Percentiles rank a stretch among this genome's conserved stretches.
These are phyloP conservation scores for Lachnellula cervina DNA, from an alignment of 2,329 filamentous ascomycete species.

Conservation along the genomic window DNA sequence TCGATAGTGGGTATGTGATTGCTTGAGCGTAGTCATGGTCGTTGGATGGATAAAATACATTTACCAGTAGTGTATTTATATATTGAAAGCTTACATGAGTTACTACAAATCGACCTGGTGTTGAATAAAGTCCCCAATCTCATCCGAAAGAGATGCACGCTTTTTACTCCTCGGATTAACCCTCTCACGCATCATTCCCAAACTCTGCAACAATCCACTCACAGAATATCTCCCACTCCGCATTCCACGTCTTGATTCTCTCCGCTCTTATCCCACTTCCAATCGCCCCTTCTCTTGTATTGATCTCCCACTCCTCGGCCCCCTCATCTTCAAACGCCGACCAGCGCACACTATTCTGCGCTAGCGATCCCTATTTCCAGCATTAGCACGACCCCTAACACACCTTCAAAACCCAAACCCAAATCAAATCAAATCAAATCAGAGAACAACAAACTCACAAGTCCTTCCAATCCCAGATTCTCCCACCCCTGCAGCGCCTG, in stretches of 20 bases:
- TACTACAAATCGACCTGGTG: neutral
- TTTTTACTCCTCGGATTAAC: neutral
- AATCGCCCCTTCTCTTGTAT: constrained; percentile 65
- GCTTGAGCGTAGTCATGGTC: constrained; percentile 22
- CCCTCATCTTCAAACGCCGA: constrained; percentile 76
- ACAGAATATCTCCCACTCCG: constrained; percentile 82
- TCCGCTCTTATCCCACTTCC: constrained; percentile 65
- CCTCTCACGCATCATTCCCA: constrained; percentile 22
- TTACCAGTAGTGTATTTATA: neutral
- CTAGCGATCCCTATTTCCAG: constrained; percentile 43
- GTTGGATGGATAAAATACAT: neutral
- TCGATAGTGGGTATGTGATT: constrained; percentile 43
- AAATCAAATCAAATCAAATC: neutral
- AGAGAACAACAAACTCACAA: constrained; percentile 50
- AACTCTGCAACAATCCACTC: constrained; percentile 79
- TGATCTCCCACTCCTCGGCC: constrained; percentile 64
- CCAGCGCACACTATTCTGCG: constrained; percentile 87
- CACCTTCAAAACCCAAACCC: neutral
- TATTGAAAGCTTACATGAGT: neutral
- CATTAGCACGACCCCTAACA: neutral
- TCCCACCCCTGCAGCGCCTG: constrained; percentile 85
- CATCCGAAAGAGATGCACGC: no score
- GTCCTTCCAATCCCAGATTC: constrained; percentile 76
- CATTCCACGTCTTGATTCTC: constrained; percentile 69
- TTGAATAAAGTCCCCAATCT: neutral